Evolutionary conservation across 176 grass and related monocot genomes (phyloP).

Genomic region (Neostapfia colusana): DNA sequence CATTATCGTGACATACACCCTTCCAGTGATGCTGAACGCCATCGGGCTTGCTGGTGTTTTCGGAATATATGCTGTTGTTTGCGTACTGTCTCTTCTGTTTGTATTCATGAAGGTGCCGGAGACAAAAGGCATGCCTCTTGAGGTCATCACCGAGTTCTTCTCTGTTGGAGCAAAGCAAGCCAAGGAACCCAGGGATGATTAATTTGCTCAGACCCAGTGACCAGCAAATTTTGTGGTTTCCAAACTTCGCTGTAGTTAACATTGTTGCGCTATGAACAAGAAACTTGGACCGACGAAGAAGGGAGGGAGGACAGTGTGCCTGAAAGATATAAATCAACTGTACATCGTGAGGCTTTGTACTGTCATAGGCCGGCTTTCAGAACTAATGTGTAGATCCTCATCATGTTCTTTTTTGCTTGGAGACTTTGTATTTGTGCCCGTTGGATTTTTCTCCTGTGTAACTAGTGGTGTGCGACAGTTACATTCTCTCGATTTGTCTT

Average conservation of each 20-base stretch:
- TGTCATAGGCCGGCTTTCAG: conserved; percentile 22
- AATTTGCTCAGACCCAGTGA: conserved; percentile 9
- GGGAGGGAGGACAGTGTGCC: conserved; percentile 18
- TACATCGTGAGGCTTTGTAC: conserved; percentile 27
- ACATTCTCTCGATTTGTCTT: background rate
- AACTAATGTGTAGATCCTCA: conserved; percentile 37
- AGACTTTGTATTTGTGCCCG: conserved; percentile 25
- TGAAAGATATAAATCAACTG: conserved; percentile 39
- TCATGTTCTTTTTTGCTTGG: conserved; percentile 38
- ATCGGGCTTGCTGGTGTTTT: conserved; percentile 89
- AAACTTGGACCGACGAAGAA: conserved; percentile 19
- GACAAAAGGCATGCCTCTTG: conserved; percentile 97
- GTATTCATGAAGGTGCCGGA: conserved; percentile 88
- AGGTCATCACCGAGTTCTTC: conserved; percentile 95
- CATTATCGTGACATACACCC: conserved; percentile 87
- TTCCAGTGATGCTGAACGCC: conserved; percentile 74
- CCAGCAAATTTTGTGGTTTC: conserved; percentile 39
- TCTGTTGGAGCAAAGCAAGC: conserved; percentile 75
- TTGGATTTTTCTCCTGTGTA: conserved; percentile 28
- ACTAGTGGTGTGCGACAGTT: conserved; percentile 33
- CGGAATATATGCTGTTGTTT: conserved; percentile 75
- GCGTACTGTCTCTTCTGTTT: conserved; percentile 60
- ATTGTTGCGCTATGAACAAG: conserved; percentile 26
- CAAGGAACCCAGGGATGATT: conserved; percentile 50
- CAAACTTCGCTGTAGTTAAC: background rate